Evolutionary conservation across 768 basidiomycete genomes (phyloP), one percentile per base, ranked within the genome.

Genomic region (Lentinula aciculospora): DNA sequence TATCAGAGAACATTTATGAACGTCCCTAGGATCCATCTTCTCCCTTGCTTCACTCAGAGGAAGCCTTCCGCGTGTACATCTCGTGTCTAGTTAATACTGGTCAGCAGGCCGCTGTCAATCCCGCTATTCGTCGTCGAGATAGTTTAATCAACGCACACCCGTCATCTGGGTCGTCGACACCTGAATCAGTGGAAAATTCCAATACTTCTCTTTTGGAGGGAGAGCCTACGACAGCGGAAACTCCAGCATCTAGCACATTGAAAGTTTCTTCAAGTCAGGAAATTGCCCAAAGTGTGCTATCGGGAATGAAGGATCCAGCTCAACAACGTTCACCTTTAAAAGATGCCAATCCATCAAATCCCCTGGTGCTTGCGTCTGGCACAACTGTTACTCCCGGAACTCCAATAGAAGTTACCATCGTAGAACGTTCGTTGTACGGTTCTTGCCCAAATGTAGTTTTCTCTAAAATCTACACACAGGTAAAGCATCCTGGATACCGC

Each of bases 361-460:
- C 54, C 45, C 23, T 46, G 32, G 23, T 28, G 8, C 15, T 56
- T 5, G 54, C 74, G 58, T 67, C 73, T 50, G 80, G 78, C 25
- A 72, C 75, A 19, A 74, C 68, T 31, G 69, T 69, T 28, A 61
- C 67, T 0, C 81, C 81, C 59, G 56, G 56, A 15, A 5, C 12
- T 15, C 93, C 93, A 4, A 85, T 95, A 31, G 81, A 89, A 47
- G 93, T 94, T 37, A 81, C 90, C 25, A 81, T 94, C 62, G 84
- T 85, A 60, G 91, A 94, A 78, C 83, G 92, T 89, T 65, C 69
- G 88, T 78, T 58, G 44, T 54, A 53, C 36, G 8, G 21, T 40
- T 12, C 3, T 34, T 8, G 36, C 42, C 17, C 21, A 0, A 4
- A 29, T 12, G 21, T 21, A n/a, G 47, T 56, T 53, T 31, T 67